Percentiles rank a stretch among this genome's conserved stretches.
These are phyloP conservation scores for Claviceps pusilla DNA, from an alignment of 2,329 filamentous ascomycete genomes.

Conservation along the genomic window DNA sequence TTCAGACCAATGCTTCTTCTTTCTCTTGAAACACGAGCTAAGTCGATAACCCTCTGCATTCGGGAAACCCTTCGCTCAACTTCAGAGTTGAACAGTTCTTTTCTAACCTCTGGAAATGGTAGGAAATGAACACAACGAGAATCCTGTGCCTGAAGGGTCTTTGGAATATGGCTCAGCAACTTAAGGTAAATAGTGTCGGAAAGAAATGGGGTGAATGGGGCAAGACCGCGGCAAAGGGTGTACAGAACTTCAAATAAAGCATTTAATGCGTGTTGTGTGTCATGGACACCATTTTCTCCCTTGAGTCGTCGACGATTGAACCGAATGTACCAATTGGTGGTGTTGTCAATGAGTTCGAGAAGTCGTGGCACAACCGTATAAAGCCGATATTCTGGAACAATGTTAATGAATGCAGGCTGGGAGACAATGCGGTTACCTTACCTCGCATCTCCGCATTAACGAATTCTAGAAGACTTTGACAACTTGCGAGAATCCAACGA, in stretches of 20 bases:
- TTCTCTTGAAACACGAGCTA: slow-evolving; percentile 75
- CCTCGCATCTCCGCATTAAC: slow-evolving; percentile 85
- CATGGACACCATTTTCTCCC: slow-evolving; percentile 71
- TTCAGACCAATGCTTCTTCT: slow-evolving; percentile 73
- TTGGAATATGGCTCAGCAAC: slow-evolving; percentile 67
- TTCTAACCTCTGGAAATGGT: slow-evolving; percentile 71
- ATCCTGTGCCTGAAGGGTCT: slow-evolving; percentile 54
- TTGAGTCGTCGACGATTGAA: slow-evolving; percentile 87
- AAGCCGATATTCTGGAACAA: slow-evolving; percentile 45
- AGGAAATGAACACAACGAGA: slow-evolving; percentile 84
- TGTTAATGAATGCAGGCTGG: neutral
- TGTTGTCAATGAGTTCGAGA: slow-evolving; percentile 74
- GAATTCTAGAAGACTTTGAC: slow-evolving; percentile 79
- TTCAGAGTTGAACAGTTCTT: slow-evolving; percentile 73
- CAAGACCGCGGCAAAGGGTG: slow-evolving; percentile 73
- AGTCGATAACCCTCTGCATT: slow-evolving; percentile 93
- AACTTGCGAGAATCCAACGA: slow-evolving; percentile 83
- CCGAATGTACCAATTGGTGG: slow-evolving; percentile 97
- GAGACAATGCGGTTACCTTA: slow-evolving; percentile 22
- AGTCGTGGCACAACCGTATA: slow-evolving; percentile 87
- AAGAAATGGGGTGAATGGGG: slow-evolving; percentile 90
- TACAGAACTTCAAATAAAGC: slow-evolving; percentile 88
- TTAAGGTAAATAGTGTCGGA: slow-evolving; percentile 87
- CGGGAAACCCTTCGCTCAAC: slow-evolving; percentile 75
- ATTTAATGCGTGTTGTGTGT: slow-evolving; percentile 82